A percentile compares a stretch with the other conserved stretches of the same genome.
Conservation (phyloP, 495 filamentous ascomycete genomes). For the Hyphodiscus hymeniophilus region DNA sequence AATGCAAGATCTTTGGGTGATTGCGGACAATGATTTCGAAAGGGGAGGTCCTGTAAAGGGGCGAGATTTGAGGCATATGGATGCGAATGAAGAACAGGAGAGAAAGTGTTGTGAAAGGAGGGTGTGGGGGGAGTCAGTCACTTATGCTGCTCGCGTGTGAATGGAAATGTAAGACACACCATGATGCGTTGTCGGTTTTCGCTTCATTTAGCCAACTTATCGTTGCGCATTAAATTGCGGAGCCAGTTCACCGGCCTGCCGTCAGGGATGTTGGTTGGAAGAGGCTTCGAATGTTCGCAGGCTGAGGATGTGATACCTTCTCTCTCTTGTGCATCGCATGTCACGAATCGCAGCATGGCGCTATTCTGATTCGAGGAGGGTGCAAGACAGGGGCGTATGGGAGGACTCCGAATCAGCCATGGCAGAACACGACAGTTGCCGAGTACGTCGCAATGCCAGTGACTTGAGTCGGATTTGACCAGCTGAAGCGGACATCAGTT, state of each 20-base stretch:
- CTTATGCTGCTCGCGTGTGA: conserved; percentile 15
- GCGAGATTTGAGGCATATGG: neutral
- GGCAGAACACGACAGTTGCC: too few relatives aligned
- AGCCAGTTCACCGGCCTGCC: conserved; percentile 1
- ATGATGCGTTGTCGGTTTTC: conserved; percentile 20
- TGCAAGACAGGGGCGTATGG: neutral
- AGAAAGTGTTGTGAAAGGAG: conserved; percentile 4
- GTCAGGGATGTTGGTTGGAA: conserved; percentile 16
- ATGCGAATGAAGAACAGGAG: conserved; percentile 2
- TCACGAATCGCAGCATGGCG: conserved; percentile 14
- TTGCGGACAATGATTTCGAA: conserved; percentile 2
- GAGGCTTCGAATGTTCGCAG: neutral
- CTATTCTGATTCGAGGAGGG: conserved; percentile 1
- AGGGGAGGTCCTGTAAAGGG: neutral
- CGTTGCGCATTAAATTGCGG: conserved; percentile 13
- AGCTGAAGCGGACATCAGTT: too few relatives aligned
- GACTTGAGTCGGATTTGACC: too few relatives aligned
- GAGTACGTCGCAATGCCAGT: too few relatives aligned
- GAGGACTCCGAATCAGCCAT: too few relatives aligned
- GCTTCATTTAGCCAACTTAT: conserved; percentile 19
- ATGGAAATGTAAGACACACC: conserved; percentile 12
- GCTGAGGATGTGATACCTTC: conserved; percentile 12
- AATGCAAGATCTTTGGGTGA: conserved; percentile 6
- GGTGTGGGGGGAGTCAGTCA: conserved; percentile 9
- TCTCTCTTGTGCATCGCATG: conserved; percentile 13